phyloP scores from a whole-genome alignment of 1,139 yeast species.

The Suhomyces yuchorum region DNA sequence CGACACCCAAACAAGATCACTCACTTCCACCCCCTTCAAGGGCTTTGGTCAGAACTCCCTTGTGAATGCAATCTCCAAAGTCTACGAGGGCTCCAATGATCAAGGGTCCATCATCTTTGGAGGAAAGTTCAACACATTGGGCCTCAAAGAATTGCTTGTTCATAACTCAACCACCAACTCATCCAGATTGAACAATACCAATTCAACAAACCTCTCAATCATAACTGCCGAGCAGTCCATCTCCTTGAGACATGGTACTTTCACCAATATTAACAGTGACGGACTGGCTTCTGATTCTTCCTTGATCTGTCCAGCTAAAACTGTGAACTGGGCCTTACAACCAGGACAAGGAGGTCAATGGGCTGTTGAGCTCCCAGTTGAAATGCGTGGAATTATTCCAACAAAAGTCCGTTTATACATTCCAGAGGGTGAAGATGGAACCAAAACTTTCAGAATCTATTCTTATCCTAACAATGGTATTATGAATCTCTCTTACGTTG shows the following conservation, averaged over 20 bases:
- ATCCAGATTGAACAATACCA: slow-evolving; percentile 22
- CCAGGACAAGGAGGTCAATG: slow-evolving; percentile 64
- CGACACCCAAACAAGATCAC: slow-evolving; percentile 46
- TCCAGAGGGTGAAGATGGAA: slow-evolving; percentile 54
- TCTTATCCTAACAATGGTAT: slow-evolving; percentile 85
- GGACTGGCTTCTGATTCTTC: slow-evolving; percentile 34
- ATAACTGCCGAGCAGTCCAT: slow-evolving; percentile 67
- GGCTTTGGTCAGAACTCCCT: slow-evolving; percentile 70
- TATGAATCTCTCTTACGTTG: slow-evolving; percentile 85
- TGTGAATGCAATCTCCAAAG: slow-evolving; percentile 65
- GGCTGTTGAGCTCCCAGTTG: slow-evolving; percentile 61
- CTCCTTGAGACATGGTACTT: slow-evolving; percentile 61
- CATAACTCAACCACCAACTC: slow-evolving; percentile 33
- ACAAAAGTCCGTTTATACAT: slow-evolving; percentile 75
- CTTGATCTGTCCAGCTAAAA: slow-evolving; percentile 61
- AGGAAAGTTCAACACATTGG: slow-evolving; percentile 70
- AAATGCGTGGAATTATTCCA: slow-evolving; percentile 58
- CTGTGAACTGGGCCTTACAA: slow-evolving; percentile 59
- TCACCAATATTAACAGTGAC: slow-evolving; percentile 55
- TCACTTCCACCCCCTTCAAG: slow-evolving; percentile 62
- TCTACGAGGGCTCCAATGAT: slow-evolving; percentile 36
- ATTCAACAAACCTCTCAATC: slow-evolving; percentile 36
- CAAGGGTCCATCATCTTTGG: slow-evolving; percentile 68
- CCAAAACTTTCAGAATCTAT: slow-evolving; percentile 68
- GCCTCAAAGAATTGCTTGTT: slow-evolving; percentile 47